phyloP scores from a whole-genome alignment of 1,284 basidiomycete genomes.

The Jaminaea rosea region DNA sequence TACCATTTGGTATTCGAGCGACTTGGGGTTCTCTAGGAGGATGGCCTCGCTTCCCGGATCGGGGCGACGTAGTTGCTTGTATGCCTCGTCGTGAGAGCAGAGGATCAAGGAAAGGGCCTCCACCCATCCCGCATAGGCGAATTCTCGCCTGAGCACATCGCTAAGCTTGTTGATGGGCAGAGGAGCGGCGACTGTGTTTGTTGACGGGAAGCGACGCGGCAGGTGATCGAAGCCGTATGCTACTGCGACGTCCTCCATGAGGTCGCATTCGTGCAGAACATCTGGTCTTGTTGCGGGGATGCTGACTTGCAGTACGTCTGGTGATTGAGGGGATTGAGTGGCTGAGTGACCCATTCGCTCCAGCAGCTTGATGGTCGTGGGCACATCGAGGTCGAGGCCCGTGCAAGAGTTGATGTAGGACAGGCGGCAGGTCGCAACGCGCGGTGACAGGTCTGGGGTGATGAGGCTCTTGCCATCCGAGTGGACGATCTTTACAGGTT shows the following conservation, averaged over 20 bases:
- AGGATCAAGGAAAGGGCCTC: conserved; percentile 90
- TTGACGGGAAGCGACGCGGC: conserved; percentile 78
- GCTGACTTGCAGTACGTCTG: conserved; percentile 51
- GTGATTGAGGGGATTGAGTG: conserved; percentile 6
- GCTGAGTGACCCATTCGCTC: conserved; percentile 59
- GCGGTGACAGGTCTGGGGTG: conserved; percentile 70
- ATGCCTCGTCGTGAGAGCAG: conserved; percentile 98
- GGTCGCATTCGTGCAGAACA: conserved; percentile 93
- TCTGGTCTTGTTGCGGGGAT: conserved; percentile 89
- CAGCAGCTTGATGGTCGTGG: conserved; percentile 61
- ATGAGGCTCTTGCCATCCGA: conserved; percentile 60
- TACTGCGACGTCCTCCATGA: conserved; percentile 96
- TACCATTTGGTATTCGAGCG: conserved; percentile 94
- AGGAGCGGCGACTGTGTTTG: conserved; percentile 91
- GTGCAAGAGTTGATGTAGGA: conserved; percentile 95
- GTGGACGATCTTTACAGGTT: conserved; percentile 39
- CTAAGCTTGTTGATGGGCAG: conserved; percentile 80
- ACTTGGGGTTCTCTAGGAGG: conserved; percentile 91
- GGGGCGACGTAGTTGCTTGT: conserved; percentile 74
- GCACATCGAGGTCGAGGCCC: conserved; percentile 62
- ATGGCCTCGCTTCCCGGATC: conserved; percentile 76
- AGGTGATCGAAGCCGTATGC: conserved; percentile 97
- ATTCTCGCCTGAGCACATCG: conserved; percentile 80
- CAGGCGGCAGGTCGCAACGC: conserved; percentile 64
- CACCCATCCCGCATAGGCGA: conserved; percentile 88